Conservation (phyloP, 306 rosid species). For the Mucuna pruriens region DNA sequence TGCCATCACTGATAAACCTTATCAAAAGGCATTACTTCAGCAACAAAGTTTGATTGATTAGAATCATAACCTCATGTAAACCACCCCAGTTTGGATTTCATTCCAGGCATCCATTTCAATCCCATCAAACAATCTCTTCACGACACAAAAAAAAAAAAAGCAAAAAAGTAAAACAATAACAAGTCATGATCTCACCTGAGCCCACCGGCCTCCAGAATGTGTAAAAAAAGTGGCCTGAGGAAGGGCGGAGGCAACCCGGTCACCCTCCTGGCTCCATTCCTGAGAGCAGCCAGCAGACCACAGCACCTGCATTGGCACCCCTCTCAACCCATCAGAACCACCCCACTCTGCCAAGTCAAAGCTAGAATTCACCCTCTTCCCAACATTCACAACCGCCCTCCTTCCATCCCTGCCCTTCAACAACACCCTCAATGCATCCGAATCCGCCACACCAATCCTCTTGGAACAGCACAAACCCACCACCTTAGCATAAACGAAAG, state of each 20-base stretch:
- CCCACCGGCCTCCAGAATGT: conserved; percentile 90
- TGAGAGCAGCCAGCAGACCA: conserved; percentile 85
- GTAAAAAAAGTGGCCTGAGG: conserved; percentile 66
- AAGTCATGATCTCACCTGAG: conserved; percentile 70
- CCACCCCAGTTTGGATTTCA: conserved; percentile 6
- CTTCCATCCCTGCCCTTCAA: conserved; percentile 75
- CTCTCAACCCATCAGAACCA: conserved; percentile 71
- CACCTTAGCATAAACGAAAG: conserved; percentile 53
- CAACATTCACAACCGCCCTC: conserved; percentile 69
- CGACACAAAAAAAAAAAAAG: too few species aligned
- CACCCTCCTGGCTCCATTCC: conserved; percentile 85
- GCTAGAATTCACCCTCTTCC: conserved; percentile 78
- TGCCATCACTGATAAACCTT: not conserved
- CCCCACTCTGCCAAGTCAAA: conserved; percentile 90
- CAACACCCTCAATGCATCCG: conserved; percentile 70
- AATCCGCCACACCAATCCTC: conserved; percentile 52
- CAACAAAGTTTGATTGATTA: not conserved
- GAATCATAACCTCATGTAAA: not conserved
- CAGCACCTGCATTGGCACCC: conserved; percentile 72
- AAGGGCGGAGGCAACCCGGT: conserved; percentile 66
- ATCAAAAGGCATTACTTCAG: not conserved
- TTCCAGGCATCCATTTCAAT: conserved; percentile 18
- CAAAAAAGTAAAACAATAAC: conserved; percentile 11
- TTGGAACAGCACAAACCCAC: conserved; percentile 68
- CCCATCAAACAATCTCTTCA: conserved; percentile 17